Evolutionary conservation across 1,284 basidiomycete species (phyloP), one percentile per base, ranked within the genome.

Genomic region (Sporisorium iseilematis-ciliati): DNA sequence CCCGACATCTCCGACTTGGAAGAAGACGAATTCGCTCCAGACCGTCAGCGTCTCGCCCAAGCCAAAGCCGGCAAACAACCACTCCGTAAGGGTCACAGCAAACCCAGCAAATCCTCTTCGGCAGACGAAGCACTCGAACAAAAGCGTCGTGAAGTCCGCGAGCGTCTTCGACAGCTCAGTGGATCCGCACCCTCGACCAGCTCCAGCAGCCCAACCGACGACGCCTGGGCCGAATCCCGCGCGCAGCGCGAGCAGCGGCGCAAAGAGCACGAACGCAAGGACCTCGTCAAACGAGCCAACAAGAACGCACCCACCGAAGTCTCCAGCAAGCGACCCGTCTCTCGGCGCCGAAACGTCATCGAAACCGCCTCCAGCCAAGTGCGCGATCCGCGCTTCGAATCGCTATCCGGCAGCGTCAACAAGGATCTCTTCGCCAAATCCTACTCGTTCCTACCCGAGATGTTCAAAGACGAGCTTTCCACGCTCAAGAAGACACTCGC

Each of bases 281-380:
- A 60, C 63, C 76, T 52, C 45, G 68, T 50, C 23, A 92, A 92
- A 84, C 88, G 95, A 49, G 86, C 89, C 4, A 90, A 90, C 84
- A 98, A 98, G 84, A 92, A 97, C 87, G 94, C 95, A 92, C 65
- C 96, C 93, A 1, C 96, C 94, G 4, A 89, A 88, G 88, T 93
- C 70, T 92, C 92, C 7, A 93, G 94, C 0, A 97, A 96, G 85
- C 89, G 89, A 76, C 93, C 94, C 0, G 93, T 97, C 2, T 90
- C 92, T 3, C 90, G 95, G 14, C 89, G 88, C 59, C 88, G 94
- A 58, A 88, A 87, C n/a, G 91, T 93, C 1, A 89, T 95, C 7
- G 92, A 94, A 68, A 88, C 90, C 5, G 88, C 89, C 48, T 89
- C 90, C 70, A 84, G 88, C 38, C 89, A 91, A 83, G 86, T 91